phyloP scores from a whole-genome alignment of 352 stramenopile species.

The Globisporangium yorkense region DNA sequence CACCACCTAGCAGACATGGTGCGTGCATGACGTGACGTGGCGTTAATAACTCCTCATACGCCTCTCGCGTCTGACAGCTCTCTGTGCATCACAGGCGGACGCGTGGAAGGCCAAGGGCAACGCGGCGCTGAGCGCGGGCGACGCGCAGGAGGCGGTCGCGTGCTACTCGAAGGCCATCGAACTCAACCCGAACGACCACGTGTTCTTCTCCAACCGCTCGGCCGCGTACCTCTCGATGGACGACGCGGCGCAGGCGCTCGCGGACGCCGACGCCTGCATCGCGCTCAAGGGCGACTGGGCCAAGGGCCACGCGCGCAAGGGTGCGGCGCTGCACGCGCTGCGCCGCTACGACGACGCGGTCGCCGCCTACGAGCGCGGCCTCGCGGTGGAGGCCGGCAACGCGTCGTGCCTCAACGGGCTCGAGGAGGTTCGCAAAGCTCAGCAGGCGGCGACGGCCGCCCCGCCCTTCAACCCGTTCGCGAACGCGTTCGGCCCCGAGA shows the following conservation, averaged over 20 bases:
- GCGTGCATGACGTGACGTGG: neutral
- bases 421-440: conserved; percentile 91
- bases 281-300: conserved; percentile 92
- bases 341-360: conserved; percentile 81
- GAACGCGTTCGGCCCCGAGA: conserved; percentile 93
- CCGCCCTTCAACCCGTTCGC: conserved; percentile 80
- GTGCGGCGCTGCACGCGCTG: conserved; percentile 95
- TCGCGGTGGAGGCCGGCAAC: conserved; percentile 92
- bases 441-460: conserved; percentile 25
- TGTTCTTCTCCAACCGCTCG: conserved; percentile 98
- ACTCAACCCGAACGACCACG: conserved; percentile 92
- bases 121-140: conserved; percentile 88
- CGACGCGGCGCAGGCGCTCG: conserved; percentile 90
- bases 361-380: conserved; percentile 75
- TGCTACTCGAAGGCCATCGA: conserved; percentile 97
- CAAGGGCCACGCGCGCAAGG: conserved; percentile 98
- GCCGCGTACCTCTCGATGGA: conserved; percentile 96
- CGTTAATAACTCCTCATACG: no score
- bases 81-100: conserved; percentile 19
- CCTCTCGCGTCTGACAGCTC: neutral
- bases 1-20: neutral
- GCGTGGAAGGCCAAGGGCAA: conserved; percentile 96
- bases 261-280: conserved; percentile 96
- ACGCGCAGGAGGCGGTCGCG: conserved; percentile 93
- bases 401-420: conserved; percentile 90